Percentiles rank a stretch among this genome's conserved stretches.
Conservation (phyloP, 2,329 filamentous ascomycete genomes). For the Arthrobotrys megalospora region DNA sequence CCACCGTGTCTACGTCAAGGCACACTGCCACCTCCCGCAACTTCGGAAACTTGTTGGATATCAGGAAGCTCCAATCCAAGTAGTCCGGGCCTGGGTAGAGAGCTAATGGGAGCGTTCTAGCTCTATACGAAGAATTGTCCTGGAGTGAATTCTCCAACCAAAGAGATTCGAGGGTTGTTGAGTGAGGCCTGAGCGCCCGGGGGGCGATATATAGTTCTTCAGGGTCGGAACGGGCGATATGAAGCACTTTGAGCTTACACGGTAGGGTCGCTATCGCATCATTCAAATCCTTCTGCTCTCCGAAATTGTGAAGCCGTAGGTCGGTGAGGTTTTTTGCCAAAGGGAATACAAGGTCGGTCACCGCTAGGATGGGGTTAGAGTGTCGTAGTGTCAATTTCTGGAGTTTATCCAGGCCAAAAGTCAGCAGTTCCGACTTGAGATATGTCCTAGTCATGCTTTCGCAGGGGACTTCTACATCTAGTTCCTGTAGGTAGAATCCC, state of each 20-base stretch:
- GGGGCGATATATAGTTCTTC: neutral
- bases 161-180: slow-evolving; percentile 18
- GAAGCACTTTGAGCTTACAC: neutral
- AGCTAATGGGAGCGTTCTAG: neutral
- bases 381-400: neutral
- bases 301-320: neutral
- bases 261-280: neutral
- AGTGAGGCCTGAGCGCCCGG: neutral
- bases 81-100: neutral
- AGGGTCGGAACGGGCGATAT: neutral
- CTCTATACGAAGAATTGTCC: neutral
- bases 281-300: neutral
- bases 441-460: neutral
- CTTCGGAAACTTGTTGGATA: slow-evolving; percentile 2
- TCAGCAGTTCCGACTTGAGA: neutral
- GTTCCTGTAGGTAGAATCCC: neutral
- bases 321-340: slow-evolving; percentile 2
- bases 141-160: neutral
- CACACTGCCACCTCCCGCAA: slow-evolving; percentile 5
- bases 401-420: neutral
- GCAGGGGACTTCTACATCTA: neutral
- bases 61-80: neutral
- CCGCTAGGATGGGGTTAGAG: no score
- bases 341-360: neutral
- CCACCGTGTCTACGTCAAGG: neutral